Conservation (phyloP, 371 early-diverging fungal species). For the Batkoa obscura region DNA sequence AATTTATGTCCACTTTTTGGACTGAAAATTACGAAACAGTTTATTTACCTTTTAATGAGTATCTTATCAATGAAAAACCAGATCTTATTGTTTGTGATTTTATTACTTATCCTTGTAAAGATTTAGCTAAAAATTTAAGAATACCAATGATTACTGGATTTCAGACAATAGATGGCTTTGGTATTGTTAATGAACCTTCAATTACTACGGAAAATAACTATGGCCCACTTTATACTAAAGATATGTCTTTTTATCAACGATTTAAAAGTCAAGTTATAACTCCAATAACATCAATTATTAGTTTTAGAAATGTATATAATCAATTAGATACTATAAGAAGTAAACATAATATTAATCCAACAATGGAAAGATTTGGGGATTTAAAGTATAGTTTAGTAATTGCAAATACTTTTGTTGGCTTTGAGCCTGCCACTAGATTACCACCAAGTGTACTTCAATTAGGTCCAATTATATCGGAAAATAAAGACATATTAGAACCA, state of each 20-base stretch:
- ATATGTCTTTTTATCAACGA: background rate
- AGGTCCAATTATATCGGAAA: background rate
- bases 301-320: no score
- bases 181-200: background rate
- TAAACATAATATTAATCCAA: background rate
- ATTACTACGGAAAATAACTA: background rate
- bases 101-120: slow-evolving; percentile 1
- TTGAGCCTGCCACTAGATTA: background rate
- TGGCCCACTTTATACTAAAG: background rate
- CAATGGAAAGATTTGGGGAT: background rate
- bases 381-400: background rate
- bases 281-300: background rate
- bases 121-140: background rate
- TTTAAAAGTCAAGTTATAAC: background rate
- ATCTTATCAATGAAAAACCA: no score
- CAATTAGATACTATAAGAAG: background rate
- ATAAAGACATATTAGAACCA: no score
- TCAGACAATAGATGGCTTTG: background rate
- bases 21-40: no score
- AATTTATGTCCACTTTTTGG: no score
- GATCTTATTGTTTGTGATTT: slow-evolving; percentile 7
- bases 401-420: background rate
- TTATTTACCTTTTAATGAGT: no score
- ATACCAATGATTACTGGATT: slow-evolving; percentile 1
- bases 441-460: background rate